phyloP scores from a whole-genome alignment of 2,329 filamentous ascomycete species.

The Pyrenochaeta sp. region DNA sequence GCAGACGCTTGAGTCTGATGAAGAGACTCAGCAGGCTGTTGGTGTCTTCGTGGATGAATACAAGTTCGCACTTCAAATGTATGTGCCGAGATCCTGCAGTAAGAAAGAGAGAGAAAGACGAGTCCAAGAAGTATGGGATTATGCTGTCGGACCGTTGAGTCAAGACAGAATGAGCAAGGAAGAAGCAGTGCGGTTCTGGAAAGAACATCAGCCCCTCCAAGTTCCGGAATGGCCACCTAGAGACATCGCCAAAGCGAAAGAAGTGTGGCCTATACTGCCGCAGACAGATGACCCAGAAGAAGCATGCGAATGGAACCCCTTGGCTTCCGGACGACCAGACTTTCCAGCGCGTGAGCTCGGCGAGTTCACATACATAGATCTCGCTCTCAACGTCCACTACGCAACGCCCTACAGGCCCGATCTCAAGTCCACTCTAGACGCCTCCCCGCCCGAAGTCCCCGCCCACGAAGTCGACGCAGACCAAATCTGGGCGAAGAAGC shows the following conservation, averaged over 20 bases:
- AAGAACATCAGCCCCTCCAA: neutral
- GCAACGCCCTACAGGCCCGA: neutral
- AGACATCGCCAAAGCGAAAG: neutral
- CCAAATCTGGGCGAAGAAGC: slow-evolving; percentile 16
- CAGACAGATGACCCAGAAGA: slow-evolving; percentile 16
- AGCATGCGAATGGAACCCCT: slow-evolving; percentile 36
- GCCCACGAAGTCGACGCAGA: slow-evolving; percentile 6
- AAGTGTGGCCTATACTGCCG: slow-evolving; percentile 26
- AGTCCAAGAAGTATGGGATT: slow-evolving; percentile 31
- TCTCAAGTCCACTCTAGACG: neutral
- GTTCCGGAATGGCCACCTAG: slow-evolving; percentile 2
- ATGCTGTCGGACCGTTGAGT: slow-evolving; percentile 38
- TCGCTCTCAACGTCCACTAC: slow-evolving; percentile 9
- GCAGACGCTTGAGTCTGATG: slow-evolving; percentile 21
- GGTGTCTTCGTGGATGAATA: slow-evolving; percentile 47
- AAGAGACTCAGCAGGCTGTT: slow-evolving; percentile 34
- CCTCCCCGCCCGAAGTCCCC: slow-evolving; percentile 3
- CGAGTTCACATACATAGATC: slow-evolving; percentile 31
- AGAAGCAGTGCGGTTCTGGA: slow-evolving; percentile 44
- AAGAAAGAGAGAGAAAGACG: slow-evolving; percentile 20
- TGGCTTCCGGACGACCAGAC: slow-evolving; percentile 11
- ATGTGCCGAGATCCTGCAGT: slow-evolving; percentile 19
- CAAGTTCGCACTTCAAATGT: slow-evolving; percentile 31
- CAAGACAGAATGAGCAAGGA: slow-evolving; percentile 28
- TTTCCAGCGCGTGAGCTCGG: slow-evolving; percentile 18